Percentiles rank a stretch among this genome's conserved stretches.
phyloP scores from a whole-genome alignment of 805 yeast species.

The Saccharomycopsis sp. region DNA sequence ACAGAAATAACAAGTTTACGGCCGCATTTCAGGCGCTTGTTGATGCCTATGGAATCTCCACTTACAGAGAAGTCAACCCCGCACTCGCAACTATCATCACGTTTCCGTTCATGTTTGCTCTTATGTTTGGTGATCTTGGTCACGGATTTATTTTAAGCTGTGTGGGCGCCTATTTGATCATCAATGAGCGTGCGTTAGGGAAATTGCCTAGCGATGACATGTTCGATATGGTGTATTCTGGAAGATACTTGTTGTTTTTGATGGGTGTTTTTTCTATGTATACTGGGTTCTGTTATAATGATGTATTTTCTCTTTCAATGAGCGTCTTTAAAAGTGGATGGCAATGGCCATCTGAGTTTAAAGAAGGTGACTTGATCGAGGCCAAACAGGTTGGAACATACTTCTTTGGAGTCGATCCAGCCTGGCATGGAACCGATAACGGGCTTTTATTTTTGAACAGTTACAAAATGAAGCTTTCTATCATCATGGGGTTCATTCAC shows the following conservation, averaged over 20 bases:
- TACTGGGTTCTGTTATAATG: conserved; percentile 92
- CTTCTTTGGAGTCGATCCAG: conserved; percentile 81
- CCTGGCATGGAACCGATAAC: conserved; percentile 98
- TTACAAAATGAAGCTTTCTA: conserved; percentile 93
- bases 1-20: conserved; percentile 91
- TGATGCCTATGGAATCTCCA: conserved; percentile 92
- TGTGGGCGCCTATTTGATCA: conserved; percentile 64
- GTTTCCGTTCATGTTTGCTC: conserved; percentile 97
- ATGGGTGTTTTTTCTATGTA: conserved; percentile 96
- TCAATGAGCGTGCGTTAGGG: conserved; percentile 66
- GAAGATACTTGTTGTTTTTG: conserved; percentile 81
- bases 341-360: conserved; percentile 80
- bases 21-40: conserved; percentile 87
- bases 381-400: conserved; percentile 63
- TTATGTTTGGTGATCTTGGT: conserved; percentile 98
- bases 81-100: conserved; percentile 92
- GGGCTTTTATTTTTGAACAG: conserved; percentile 86
- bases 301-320: conserved; percentile 87
- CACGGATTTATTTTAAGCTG: conserved; percentile 82
- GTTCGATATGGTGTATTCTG: conserved; percentile 91
- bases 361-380: conserved; percentile 59
- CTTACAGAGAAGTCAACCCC: conserved; percentile 92
- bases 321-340: conserved; percentile 84
- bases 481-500: conserved; percentile 89
- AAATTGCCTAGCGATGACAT: conserved; percentile 73